Evolutionary conservation across 306 rosid genomes (phyloP).

Genomic region (Dalbergia cochinchinensis): DNA sequence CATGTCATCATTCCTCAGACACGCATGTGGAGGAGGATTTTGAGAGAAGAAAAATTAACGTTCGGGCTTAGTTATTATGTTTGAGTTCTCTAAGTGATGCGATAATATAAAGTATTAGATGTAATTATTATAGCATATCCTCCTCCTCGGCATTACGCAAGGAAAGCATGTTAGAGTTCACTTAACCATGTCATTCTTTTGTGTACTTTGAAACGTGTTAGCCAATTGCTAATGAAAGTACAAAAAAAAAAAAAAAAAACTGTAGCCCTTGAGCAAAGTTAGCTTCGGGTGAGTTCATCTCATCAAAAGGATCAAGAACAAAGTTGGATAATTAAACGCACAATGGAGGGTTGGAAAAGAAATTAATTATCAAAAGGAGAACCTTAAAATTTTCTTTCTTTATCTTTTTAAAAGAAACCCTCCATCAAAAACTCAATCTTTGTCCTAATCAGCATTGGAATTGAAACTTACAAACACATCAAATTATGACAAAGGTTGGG

Average conservation of each 20-base stretch:
- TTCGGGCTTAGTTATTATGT: constrained; percentile 1
- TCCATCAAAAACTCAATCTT: constrained; percentile 28
- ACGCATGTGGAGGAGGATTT: constrained; percentile 4
- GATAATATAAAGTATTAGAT: constrained; percentile 40
- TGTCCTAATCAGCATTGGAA: constrained; percentile 19
- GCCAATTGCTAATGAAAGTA: constrained; percentile 22
- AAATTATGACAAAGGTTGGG: constrained; percentile 7
- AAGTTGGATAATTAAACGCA: constrained; percentile 31
- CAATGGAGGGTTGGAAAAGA: neutral
- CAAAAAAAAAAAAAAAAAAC: neutral
- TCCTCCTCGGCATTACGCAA: constrained; percentile 23
- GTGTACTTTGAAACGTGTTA: constrained; percentile 47
- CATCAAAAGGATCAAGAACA: constrained; percentile 21
- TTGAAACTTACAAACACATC: neutral
- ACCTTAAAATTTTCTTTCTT: neutral
- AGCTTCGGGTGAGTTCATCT: neutral
- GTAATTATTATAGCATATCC: constrained; percentile 42
- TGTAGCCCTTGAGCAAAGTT: neutral
- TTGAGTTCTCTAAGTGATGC: constrained; percentile 27
- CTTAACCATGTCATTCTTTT: neutral
- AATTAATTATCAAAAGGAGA: constrained; percentile 41
- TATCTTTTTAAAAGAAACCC: constrained; percentile 21
- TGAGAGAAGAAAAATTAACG: neutral
- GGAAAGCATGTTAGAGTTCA: constrained; percentile 12
- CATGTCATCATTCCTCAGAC: constrained; percentile 38